Evolutionary conservation across 1,139 yeast genomes (phyloP).

Genomic region (Nadsonia commutata): DNA sequence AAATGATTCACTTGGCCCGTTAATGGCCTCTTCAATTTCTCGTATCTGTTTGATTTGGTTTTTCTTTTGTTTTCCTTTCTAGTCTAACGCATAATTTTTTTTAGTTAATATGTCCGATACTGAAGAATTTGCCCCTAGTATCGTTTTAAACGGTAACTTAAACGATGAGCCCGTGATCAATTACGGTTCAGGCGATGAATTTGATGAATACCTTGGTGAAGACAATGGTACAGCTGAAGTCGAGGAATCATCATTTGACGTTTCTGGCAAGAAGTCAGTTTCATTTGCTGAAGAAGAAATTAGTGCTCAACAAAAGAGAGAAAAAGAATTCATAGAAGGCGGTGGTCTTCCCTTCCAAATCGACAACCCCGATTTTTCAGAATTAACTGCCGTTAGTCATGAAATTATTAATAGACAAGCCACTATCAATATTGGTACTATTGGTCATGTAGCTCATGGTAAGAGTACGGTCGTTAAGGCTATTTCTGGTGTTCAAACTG

Average conservation of each 20-base stretch:
- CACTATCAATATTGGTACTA: slow-evolving; percentile 96
- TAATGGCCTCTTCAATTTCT: too few relatives aligned
- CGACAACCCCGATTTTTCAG: slow-evolving; percentile 63
- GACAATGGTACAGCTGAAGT: background rate
- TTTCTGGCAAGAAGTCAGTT: slow-evolving; percentile 50
- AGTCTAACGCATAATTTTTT: too few relatives aligned
- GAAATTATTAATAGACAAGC: slow-evolving; percentile 98
- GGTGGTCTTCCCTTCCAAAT: slow-evolving; percentile 98
- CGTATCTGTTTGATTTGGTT: too few relatives aligned
- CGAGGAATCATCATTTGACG: background rate
- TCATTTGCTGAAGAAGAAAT: slow-evolving; percentile 55
- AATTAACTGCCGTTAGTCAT: slow-evolving; percentile 75
- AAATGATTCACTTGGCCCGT: too few relatives aligned
- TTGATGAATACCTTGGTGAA: background rate
- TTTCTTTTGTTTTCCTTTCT: too few relatives aligned
- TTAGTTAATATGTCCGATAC: background rate
- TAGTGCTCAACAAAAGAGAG: slow-evolving; percentile 49
- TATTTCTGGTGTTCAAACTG: slow-evolving; percentile 97
- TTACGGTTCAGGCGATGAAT: background rate
- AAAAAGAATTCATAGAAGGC: slow-evolving; percentile 88
- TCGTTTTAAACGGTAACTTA: background rate
- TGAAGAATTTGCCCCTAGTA: background rate
- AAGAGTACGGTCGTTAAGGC: slow-evolving; percentile 98
- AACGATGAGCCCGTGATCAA: background rate
- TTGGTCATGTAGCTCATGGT: slow-evolving; percentile 99